Evolutionary conservation across 2,329 filamentous ascomycete genomes (phyloP), one percentile per base, ranked within the genome.

Genomic region (Colletotrichum chrysophilum): DNA sequence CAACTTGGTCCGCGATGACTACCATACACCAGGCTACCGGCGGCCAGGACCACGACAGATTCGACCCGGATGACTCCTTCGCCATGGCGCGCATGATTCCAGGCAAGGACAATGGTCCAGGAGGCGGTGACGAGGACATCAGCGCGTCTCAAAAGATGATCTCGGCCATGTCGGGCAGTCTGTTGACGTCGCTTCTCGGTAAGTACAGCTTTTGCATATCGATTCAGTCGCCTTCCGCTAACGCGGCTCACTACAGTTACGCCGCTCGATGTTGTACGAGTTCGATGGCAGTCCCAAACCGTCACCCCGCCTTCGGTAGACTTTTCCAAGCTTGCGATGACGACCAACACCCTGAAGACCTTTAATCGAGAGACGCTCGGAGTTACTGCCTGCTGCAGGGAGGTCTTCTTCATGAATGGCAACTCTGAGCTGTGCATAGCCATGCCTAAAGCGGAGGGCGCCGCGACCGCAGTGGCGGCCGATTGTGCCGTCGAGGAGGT

Each of bases 391-490:
- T 99, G 97, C 86, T 99, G 97, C 83, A 93, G 97, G 76, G 96
- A 99, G 84, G 96, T 99, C 43, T 99, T 98, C 85, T 99, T 98
- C 89, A 93, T 96, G 78, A 96, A 95, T 79, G 96, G 97, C 82
- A 94, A 93, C 83, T 91, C 93, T 28, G 93, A 95, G 74, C 92
- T 94, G 78, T 98, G 96, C 83, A 88, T 98, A 77, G 94, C 94
- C n/a, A 91, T 91, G 5, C 89, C 91, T 13, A 89, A 90, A 32
- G 86, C 86, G 38, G 86, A 85, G 7, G 85, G 87, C 24, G 87
- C 90, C 62, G 85, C 86, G 52, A 85, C 87, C 74, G 84, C 86
- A 4, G 81, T 87, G 13, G 86, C 88, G 21, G 88, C 91, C 71
- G 93, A 94, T 78, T 99, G 97, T 85, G 95, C 95, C 8, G 95